A percentile compares a stretch with the other conserved stretches of the same genome.
Conservation (phyloP, 495 filamentous ascomycete genomes). For the Jackrogersella multiformis region DNA sequence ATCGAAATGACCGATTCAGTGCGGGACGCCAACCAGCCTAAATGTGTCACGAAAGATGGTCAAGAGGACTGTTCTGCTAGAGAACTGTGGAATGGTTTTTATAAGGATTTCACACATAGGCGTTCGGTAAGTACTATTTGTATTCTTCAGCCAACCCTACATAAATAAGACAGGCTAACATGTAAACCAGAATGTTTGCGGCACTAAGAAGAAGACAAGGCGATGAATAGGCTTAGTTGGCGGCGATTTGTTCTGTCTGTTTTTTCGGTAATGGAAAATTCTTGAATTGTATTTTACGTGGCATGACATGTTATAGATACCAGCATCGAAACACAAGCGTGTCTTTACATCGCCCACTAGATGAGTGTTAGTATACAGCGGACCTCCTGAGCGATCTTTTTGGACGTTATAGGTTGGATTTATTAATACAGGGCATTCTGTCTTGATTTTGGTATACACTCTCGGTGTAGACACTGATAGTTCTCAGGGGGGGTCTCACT, state of each 20-base stretch:
- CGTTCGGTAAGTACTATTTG: constrained; percentile 61
- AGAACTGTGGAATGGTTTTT: constrained; percentile 75
- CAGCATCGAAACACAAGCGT: constrained; percentile 21
- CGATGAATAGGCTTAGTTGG: constrained; percentile 15
- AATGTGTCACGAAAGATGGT: constrained; percentile 54
- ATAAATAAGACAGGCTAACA: constrained; percentile 26
- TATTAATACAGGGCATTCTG: neutral
- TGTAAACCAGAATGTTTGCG: constrained; percentile 35
- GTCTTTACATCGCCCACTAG: constrained; percentile 7
- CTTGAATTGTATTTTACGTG: constrained; percentile 37
- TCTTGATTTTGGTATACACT: neutral
- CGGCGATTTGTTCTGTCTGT: neutral
- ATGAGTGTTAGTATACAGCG: constrained; percentile 19
- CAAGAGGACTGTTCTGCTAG: constrained; percentile 67
- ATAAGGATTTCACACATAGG: constrained; percentile 70
- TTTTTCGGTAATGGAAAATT: constrained; percentile 26
- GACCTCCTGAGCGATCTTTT: neutral
- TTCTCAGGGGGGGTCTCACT: neutral
- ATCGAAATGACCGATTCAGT: constrained; percentile 66
- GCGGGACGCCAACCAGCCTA: constrained; percentile 67
- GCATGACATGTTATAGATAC: constrained; percentile 42
- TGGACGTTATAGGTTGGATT: neutral
- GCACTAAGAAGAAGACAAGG: constrained; percentile 29
- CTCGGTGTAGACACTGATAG: neutral
- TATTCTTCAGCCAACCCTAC: neutral